phyloP scores from a whole-genome alignment of 2,329 filamentous ascomycete species.

The Hymenoscyphus fructigenus region DNA sequence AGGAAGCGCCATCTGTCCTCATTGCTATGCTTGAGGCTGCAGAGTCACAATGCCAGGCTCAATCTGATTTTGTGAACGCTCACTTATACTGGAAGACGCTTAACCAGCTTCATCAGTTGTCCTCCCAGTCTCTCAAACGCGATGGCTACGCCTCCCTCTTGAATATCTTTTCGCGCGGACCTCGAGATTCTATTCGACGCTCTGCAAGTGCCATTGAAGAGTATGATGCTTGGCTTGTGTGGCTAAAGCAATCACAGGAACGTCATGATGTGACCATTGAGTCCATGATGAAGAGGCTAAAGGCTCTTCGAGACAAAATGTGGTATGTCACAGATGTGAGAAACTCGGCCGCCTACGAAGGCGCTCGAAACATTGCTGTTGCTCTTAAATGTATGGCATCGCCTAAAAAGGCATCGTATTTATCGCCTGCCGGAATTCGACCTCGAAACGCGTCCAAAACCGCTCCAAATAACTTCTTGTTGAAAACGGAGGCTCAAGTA shows the following conservation, averaged over 20 bases:
- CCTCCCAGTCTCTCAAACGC: slow-evolving; percentile 59
- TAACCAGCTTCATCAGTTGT: slow-evolving; percentile 66
- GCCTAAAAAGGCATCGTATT: slow-evolving; percentile 45
- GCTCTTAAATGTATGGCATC: slow-evolving; percentile 89
- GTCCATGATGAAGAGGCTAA: slow-evolving; percentile 70
- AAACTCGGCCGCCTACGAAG: slow-evolving; percentile 84
- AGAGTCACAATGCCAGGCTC: slow-evolving; percentile 71
- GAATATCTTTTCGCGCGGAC: slow-evolving; percentile 71
- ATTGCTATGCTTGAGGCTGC: slow-evolving; percentile 75
- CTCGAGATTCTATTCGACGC: slow-evolving; percentile 66
- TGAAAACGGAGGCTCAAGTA: slow-evolving; percentile 80
- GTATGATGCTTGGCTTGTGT: slow-evolving; percentile 79
- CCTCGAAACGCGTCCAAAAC: slow-evolving; percentile 38
- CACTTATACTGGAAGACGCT: slow-evolving; percentile 85
- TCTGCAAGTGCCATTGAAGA: slow-evolving; percentile 73
- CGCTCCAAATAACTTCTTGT: slow-evolving; percentile 55
- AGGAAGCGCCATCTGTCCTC: slow-evolving; percentile 52
- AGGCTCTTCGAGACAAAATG: slow-evolving; percentile 89
- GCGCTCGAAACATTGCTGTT: slow-evolving; percentile 79
- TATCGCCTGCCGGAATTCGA: slow-evolving; percentile 37
- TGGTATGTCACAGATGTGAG: slow-evolving; percentile 96
- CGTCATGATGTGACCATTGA: slow-evolving; percentile 73
- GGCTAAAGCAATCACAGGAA: slow-evolving; percentile 79
- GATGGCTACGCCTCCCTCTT: slow-evolving; percentile 71
- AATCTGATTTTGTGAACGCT: slow-evolving; percentile 79